Conservation (phyloP, 306 rosid genomes). For the Benincasa hispida region DNA sequence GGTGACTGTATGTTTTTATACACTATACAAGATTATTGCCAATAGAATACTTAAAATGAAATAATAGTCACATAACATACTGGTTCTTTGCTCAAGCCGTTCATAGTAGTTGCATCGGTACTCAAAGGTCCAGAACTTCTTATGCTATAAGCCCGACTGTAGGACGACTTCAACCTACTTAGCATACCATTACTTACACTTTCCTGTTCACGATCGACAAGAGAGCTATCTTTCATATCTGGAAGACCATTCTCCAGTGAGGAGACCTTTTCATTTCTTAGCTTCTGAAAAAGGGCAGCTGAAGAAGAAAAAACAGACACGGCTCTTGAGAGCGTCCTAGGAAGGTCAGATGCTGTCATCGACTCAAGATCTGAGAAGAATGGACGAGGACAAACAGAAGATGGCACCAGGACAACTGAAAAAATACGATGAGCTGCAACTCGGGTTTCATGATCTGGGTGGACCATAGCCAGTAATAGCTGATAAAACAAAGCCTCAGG, state of each 20-base stretch:
- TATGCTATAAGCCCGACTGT: conserved; percentile 32
- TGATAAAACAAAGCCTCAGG: conserved; percentile 97
- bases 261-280: conserved; percentile 44
- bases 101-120: conserved; percentile 22
- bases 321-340: conserved; percentile 70
- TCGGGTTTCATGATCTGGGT: conserved; percentile 86
- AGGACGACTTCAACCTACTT: conserved; percentile 42
- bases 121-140: conserved; percentile 20
- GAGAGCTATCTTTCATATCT: conserved; percentile 18
- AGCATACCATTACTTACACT: conserved; percentile 28
- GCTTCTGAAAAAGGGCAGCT: conserved; percentile 84
- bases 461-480: conserved; percentile 76
- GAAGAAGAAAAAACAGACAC: conserved; percentile 87
- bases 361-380: conserved; percentile 20
- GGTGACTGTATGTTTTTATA: neutral
- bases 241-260: conserved; percentile 30
- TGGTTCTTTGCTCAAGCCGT: conserved; percentile 24
- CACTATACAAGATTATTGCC: neutral
- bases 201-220: conserved; percentile 25
- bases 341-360: conserved; percentile 36
- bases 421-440: conserved; percentile 75
- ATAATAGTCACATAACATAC: conserved; percentile 31
- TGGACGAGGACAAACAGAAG: conserved; percentile 45
- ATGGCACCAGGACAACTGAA: conserved; percentile 79
- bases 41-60: neutral